phyloP scores from a whole-genome alignment of 2,329 filamentous ascomycete species.

The Aspergillus brasiliensis region DNA sequence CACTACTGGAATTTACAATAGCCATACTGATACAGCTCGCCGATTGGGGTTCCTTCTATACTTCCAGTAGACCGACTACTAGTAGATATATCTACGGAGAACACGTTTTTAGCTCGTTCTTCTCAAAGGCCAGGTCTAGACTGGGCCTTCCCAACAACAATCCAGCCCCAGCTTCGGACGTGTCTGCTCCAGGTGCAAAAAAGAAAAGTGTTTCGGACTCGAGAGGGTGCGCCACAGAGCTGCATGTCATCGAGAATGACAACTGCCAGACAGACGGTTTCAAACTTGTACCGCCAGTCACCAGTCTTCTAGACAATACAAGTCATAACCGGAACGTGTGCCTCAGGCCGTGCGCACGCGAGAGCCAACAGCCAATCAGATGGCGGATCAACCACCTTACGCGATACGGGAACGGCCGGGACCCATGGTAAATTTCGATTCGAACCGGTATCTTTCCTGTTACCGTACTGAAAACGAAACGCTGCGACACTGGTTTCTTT shows the following conservation, averaged over 20 bases:
- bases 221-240: not conserved
- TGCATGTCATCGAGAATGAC: conserved; percentile 9
- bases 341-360: conserved; percentile 20
- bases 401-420: conserved; percentile 44
- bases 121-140: not conserved
- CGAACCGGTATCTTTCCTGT: not conserved
- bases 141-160: not conserved
- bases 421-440: conserved; percentile 35
- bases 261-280: not conserved
- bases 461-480: conserved; percentile 5
- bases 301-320: not conserved
- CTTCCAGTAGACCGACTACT: not conserved
- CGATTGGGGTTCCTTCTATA: not conserved
- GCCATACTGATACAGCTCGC: not conserved
- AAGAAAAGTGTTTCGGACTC: not conserved
- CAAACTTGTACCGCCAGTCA: no score
- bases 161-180: not conserved
- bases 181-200: not conserved
- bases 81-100: no score
- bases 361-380: conserved; percentile 19
- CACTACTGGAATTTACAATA: not conserved
- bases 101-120: not conserved
- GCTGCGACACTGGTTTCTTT: not conserved
- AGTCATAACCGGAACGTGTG: conserved; percentile 16
- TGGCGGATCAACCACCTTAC: conserved; percentile 33